Evolutionary conservation across 352 stramenopile genomes (phyloP).

Genomic region (Pythium utonaiense): DNA sequence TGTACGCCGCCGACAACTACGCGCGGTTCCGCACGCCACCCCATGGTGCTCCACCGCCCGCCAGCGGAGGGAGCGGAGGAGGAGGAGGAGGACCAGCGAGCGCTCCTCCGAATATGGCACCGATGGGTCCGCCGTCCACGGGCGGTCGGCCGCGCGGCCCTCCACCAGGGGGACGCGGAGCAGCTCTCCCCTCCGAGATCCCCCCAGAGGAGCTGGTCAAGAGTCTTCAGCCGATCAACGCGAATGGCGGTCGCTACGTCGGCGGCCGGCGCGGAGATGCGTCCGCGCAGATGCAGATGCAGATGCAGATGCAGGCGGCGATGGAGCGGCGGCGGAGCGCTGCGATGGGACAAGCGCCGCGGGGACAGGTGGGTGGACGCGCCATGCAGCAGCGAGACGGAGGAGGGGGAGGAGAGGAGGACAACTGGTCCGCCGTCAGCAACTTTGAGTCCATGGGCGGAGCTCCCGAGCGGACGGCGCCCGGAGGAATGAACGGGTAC

Average conservation of each 20-base stretch:
- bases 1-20: constrained; percentile 6
- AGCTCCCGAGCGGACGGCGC: background rate
- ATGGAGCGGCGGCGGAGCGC: constrained; percentile 1
- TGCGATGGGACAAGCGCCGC: background rate
- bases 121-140: too few relatives aligned
- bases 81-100: background rate
- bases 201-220: constrained; percentile 22
- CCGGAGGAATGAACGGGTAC: constrained; percentile 7
- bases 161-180: constrained; percentile 5
- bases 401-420: constrained; percentile 1
- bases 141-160: constrained; percentile 2
- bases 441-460: constrained; percentile 4
- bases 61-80: background rate
- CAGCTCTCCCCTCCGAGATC: constrained; percentile 1
- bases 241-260: background rate
- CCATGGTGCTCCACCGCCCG: background rate
- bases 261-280: background rate
- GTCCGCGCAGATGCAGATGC: background rate
- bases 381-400: background rate
- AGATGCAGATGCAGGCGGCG: background rate
- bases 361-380: constrained; percentile 1
- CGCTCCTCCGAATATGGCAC: background rate
- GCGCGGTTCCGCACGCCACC: background rate
- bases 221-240: constrained; percentile 13
- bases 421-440: background rate